Base-by-base conservation (phyloP, 2,329 filamentous ascomycete genomes). In the Aurifilum marmelostoma region DNA sequence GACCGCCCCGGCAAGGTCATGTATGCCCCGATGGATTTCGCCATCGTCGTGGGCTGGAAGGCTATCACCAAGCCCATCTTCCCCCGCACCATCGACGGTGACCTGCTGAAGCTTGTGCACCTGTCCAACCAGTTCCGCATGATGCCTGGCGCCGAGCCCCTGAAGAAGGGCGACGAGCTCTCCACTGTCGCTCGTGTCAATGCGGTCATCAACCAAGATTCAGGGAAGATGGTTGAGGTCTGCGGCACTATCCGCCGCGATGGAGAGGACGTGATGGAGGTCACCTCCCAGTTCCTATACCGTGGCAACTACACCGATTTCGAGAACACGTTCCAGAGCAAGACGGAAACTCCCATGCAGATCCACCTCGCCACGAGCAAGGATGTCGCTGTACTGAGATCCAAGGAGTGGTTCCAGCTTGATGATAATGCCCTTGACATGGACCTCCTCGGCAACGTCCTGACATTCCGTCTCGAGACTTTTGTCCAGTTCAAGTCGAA, bases 181-280 rank as follows among this genome's bases (percentile, higher is more conserved):
- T 90, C 93, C 72, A 98, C 96, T 3, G 97, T 93, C 67, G 96
- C 96, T 58, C 94, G 97, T 79, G 92, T 99, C 83, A 98, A 99
- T 75, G 94, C 96, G 21, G 94, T 99, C 76, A 91, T 99, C 84
- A 99, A 98, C 83, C 94, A 99, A 80, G 94, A 97, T 18, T 94
- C 96, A 70, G 96, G 96, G 62, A 99, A 99, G 86, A 97, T 99
- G 94, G 97, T 99, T 24, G 97, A 99, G 81, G 95, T 99, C n/a
- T 97, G 94, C 76, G 96, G 96, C 72, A 99, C 96, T 7, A 97
- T 99, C 76, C 91, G 88, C 66, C 91, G 96, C 58, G 89, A 94
- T 66, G 91, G 91, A 34, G 81, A 92, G 79, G 86, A 94, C 7
- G 93, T 99, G 72, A 99, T 99, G 96, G 94, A 99, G 78, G 96